Percentiles rank a stretch among this genome's conserved stretches.
Evolutionary conservation across 257 asterid species (phyloP).

Genomic region (Nicotiana tomentosiformis): DNA sequence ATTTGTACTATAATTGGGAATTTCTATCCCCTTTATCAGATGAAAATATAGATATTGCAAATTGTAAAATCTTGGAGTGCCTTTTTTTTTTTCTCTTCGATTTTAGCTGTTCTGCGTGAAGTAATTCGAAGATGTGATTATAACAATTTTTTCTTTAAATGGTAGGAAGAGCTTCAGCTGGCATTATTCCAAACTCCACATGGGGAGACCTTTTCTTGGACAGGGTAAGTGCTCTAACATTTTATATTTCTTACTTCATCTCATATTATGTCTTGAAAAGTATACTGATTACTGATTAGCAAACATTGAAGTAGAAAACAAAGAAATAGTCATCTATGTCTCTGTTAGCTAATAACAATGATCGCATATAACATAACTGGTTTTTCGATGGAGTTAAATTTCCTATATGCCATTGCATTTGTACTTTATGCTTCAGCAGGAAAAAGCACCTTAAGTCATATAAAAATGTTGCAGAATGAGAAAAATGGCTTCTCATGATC

Average conservation of each 20-base stretch:
- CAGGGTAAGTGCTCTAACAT: constrained; percentile 48
- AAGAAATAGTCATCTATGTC: no score
- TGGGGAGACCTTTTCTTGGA: constrained; percentile 72
- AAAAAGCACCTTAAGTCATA: no score
- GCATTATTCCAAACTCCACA: constrained; percentile 58
- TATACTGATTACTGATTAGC: not conserved
- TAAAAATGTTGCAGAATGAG: no score
- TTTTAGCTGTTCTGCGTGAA: not conserved
- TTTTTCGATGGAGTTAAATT: no score
- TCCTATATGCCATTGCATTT: no score
- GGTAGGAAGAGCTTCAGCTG: constrained; percentile 84
- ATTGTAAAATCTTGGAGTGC: not conserved
- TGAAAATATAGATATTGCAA: not conserved
- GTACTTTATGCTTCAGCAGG: no score
- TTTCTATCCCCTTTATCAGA: not conserved
- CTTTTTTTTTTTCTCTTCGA: not conserved
- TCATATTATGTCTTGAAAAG: not conserved
- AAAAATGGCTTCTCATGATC: not conserved
- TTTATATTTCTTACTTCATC: not conserved
- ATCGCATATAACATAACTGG: no score
- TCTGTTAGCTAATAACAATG: no score
- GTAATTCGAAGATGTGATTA: not conserved
- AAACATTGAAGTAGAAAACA: not conserved
- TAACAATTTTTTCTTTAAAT: not conserved
- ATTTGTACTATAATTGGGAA: not conserved